phyloP scores from a whole-genome alignment of 192 early-diverging fungal genomes.

The Coemansia sp. region DNA sequence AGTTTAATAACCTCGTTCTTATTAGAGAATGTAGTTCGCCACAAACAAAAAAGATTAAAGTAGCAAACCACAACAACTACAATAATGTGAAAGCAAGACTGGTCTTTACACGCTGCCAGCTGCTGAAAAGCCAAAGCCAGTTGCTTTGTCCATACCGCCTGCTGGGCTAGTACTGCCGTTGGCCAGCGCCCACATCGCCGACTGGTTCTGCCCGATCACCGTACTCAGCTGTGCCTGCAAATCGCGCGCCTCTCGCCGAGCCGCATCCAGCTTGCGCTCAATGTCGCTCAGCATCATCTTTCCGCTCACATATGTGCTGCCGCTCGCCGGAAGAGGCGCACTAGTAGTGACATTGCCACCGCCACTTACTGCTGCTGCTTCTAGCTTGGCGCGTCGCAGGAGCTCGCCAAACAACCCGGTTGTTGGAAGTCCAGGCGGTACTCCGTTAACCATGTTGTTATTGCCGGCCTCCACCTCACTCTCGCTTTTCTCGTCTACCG shows the following conservation, averaged over 20 bases:
- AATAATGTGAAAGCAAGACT: neutral
- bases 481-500: neutral
- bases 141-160: conserved; percentile 7
- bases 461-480: neutral
- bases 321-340: conserved; percentile 5
- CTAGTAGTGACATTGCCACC: neutral
- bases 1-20: neutral
- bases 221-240: conserved; percentile 52
- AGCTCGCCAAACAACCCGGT: conserved; percentile 55
- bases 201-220: conserved; percentile 51
- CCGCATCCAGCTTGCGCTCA: conserved; percentile 41
- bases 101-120: conserved; percentile 6
- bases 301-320: conserved; percentile 17
- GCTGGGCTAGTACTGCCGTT: conserved; percentile 17
- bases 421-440: conserved; percentile 40
- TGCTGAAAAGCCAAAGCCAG: conserved; percentile 11
- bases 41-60: neutral
- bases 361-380: conserved; percentile 1
- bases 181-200: conserved; percentile 41
- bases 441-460: conserved; percentile 29
- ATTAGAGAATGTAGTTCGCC: no score
- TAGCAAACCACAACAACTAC: neutral
- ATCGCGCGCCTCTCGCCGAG: conserved; percentile 42
- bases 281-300: conserved; percentile 46
- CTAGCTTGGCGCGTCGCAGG: conserved; percentile 33